Evolutionary conservation across 148 eudicot species (phyloP), one percentile per base, ranked within the genome.

Genomic region (Persicaria tinctoria): DNA sequence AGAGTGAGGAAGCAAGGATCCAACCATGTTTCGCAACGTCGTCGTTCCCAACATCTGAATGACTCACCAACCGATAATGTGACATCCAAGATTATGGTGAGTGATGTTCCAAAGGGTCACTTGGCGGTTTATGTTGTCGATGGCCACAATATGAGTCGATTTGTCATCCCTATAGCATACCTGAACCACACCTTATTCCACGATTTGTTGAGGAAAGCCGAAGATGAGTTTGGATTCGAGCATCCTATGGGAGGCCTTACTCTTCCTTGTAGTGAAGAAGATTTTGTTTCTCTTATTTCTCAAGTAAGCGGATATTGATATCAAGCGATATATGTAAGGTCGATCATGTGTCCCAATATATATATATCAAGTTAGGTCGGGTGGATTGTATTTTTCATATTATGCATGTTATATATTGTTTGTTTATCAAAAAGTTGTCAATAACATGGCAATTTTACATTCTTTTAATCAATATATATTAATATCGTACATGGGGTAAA

Each of bases 181-280:
- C 66, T 85, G 77, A 87, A 85, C 68, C 86, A 87, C 38, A 71
- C 78, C 16, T 78, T 75, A 17, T 87, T 87, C 69, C 86, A 87
- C 60, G 81, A 80, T 70, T 73, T 85, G 71, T 78, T 87, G 20
- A 72, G 64, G 57, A 60, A 78, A 16, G 81, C 76, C 10, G 88
- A 85, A 73, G 86, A 87, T 74, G 88, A 85, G 70, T 84, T 84
- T 32, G 91, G 91, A 45, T 88, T 76, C 27, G 78, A 78, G 45
- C 88, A 86, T 70, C 85, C 88, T 0, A 86, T 86, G 89, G 92
- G 88, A n/a, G 88, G 89, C 16, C 85, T 86, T 68, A 88, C 88
- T 0, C 81, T 86, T 72, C 88, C 89, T n/a, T 88, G 92, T 51
- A 83, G 84, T 23, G 82, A 84, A 72, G 80, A 86, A 13, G 68